Conservation (phyloP, 2,329 filamentous ascomycete genomes). For the Ophiocordyceps polyrhachis-furcata region DNA sequence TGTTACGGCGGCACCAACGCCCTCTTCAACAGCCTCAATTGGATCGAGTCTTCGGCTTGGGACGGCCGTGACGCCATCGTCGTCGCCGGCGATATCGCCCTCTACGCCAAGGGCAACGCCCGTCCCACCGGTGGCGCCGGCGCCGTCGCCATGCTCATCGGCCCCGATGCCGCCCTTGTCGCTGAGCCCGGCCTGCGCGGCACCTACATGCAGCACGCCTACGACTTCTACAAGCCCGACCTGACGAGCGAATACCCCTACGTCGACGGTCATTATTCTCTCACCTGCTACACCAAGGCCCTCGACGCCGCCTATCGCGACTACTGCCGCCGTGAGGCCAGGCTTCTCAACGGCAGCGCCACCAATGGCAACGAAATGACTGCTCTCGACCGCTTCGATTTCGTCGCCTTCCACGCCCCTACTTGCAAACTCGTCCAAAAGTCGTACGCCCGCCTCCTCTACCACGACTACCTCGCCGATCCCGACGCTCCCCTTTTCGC, state of each 20-base stretch:
- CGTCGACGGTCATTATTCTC: slow-evolving; percentile 67
- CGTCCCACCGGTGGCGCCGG: slow-evolving; percentile 68
- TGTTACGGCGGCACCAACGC: slow-evolving; percentile 80
- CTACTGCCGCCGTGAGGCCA: slow-evolving; percentile 56
- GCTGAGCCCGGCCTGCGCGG: slow-evolving; percentile 64
- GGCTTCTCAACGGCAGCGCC: slow-evolving; percentile 30
- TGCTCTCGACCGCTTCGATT: slow-evolving; percentile 63
- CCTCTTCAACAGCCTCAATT: slow-evolving; percentile 68
- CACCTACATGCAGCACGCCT: slow-evolving; percentile 66
- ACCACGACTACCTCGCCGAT: slow-evolving; percentile 67
- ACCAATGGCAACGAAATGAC: slow-evolving; percentile 37
- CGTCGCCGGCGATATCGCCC: slow-evolving; percentile 64
- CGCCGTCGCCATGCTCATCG: slow-evolving; percentile 60
- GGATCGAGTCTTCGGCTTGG: slow-evolving; percentile 75
- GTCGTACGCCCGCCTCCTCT: slow-evolving; percentile 66
- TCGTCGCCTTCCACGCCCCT: slow-evolving; percentile 65
- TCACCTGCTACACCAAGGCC: slow-evolving; percentile 66
- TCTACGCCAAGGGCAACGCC: slow-evolving; percentile 69
- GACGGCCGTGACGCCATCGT: slow-evolving; percentile 69
- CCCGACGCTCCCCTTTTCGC: slow-evolving; percentile 48
- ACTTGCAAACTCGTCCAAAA: slow-evolving; percentile 80
- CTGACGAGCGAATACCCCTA: slow-evolving; percentile 74
- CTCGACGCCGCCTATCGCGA: slow-evolving; percentile 67
- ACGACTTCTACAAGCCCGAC: slow-evolving; percentile 85
- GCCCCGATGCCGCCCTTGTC: slow-evolving; percentile 58